phyloP scores from a whole-genome alignment of 2,329 filamentous ascomycete species.

The Colletotrichum ledebouriae region DNA sequence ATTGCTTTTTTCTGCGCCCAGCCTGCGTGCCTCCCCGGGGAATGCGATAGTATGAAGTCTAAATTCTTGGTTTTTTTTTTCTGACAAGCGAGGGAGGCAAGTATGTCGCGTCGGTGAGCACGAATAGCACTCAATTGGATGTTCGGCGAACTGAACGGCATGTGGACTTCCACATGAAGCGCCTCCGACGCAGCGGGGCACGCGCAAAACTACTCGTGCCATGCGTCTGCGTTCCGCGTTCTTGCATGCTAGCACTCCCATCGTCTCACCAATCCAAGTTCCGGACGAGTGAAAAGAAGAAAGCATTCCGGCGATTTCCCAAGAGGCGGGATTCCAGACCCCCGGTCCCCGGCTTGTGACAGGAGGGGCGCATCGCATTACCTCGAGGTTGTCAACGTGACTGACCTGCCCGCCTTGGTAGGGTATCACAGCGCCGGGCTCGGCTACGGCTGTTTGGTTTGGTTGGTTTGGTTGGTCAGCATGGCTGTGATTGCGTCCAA shows the following conservation, averaged over 20 bases:
- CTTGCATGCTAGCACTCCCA: conserved; percentile 2
- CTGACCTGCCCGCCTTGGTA: conserved; percentile 32
- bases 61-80: conserved; percentile 17
- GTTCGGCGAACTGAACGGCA: conserved; percentile 29
- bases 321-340: conserved; percentile 24
- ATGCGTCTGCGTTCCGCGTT: conserved; percentile 12
- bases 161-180: conserved; percentile 24
- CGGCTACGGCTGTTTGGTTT: conserved; percentile 11
- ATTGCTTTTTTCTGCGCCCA: conserved; percentile 21
- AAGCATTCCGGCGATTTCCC: neutral
- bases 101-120: conserved; percentile 26
- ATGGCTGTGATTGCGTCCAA: conserved; percentile 12
- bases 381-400: conserved; percentile 27
- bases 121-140: neutral
- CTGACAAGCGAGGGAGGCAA: neutral
- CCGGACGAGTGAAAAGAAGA: neutral
- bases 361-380: conserved; percentile 2
- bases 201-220: conserved; percentile 16
- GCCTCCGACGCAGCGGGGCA: conserved; percentile 30
- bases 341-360: conserved; percentile 28
- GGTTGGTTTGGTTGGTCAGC: conserved; percentile 5
- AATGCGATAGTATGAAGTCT: conserved; percentile 27
- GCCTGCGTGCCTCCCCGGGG: conserved; percentile 7
- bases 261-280: conserved; percentile 5
- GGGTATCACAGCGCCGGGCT: conserved; percentile 33